A percentile compares a stretch with the other conserved stretches of the same genome.
These are phyloP conservation scores for Moelleriella libera DNA, from an alignment of 2,329 filamentous ascomycete species.

Conservation along the genomic window DNA sequence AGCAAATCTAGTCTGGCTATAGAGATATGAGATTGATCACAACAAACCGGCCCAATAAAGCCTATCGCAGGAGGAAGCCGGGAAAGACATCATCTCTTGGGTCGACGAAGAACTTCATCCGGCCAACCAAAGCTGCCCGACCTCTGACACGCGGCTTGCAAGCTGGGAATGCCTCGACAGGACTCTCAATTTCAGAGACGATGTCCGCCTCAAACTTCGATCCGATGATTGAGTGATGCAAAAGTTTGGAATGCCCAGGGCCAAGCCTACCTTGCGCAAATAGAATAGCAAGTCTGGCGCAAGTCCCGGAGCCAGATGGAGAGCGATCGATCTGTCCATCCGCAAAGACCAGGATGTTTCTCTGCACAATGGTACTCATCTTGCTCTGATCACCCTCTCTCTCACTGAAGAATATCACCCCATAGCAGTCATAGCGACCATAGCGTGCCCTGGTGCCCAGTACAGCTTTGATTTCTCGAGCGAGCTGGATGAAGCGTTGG, in stretches of 20 bases:
- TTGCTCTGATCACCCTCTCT: background rate
- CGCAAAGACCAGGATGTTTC: constrained; percentile 12
- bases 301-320: constrained; percentile 12
- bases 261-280: constrained; percentile 1
- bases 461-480: constrained; percentile 2
- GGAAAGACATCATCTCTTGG: background rate
- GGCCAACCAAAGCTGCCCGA: background rate
- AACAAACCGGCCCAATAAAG: no score
- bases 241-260: background rate
- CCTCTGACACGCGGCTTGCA: background rate
- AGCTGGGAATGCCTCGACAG: background rate
- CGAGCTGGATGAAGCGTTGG: constrained; percentile 2
- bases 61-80: background rate
- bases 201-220: background rate
- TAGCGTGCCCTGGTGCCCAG: background rate
- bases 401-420: background rate
- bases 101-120: background rate
- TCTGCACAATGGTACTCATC: constrained; percentile 2
- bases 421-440: background rate
- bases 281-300: constrained; percentile 7
- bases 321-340: constrained; percentile 13
- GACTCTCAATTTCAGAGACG: background rate
- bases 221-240: background rate
- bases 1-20: no score
- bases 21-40: no score